Conservation (phyloP, 2,329 filamentous ascomycete species). For the Cryphonectria nitschkei region DNA sequence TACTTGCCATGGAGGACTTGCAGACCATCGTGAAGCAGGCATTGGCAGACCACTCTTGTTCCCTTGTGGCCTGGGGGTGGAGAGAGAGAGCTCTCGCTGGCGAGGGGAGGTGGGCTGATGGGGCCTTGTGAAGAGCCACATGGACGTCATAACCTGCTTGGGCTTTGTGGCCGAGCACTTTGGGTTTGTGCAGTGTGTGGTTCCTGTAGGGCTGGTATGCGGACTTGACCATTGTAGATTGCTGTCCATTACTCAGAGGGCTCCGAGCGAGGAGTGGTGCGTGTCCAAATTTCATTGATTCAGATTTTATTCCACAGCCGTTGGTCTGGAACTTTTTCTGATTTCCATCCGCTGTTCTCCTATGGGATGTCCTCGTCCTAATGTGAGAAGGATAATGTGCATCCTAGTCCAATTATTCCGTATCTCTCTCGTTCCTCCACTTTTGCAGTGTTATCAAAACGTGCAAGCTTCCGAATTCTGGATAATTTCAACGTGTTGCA, state of each 20-base stretch:
- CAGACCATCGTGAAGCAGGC: constrained; percentile 9
- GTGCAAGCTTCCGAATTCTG: background rate
- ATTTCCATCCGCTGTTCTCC: too few species aligned
- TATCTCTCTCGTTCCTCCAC: background rate
- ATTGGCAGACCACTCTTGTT: background rate
- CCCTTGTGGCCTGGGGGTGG: constrained; percentile 5
- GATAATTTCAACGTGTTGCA: background rate
- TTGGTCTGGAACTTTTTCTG: background rate
- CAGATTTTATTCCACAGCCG: background rate
- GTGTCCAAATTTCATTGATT: background rate
- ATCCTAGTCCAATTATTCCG: background rate
- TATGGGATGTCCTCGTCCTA: too few species aligned
- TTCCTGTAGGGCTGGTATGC: constrained; percentile 5
- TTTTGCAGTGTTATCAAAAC: background rate
- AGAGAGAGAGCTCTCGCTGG: background rate
- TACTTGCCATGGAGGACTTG: background rate
- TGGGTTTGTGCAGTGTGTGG: background rate
- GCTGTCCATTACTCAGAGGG: background rate
- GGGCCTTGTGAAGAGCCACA: background rate
- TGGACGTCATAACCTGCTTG: background rate
- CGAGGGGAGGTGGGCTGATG: background rate
- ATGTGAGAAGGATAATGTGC: background rate
- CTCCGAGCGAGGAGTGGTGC: background rate
- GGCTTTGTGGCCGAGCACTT: background rate
- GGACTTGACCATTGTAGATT: background rate